Evolutionary conservation across 257 asterid species (phyloP).

Genomic region (Petunia axillaris): DNA sequence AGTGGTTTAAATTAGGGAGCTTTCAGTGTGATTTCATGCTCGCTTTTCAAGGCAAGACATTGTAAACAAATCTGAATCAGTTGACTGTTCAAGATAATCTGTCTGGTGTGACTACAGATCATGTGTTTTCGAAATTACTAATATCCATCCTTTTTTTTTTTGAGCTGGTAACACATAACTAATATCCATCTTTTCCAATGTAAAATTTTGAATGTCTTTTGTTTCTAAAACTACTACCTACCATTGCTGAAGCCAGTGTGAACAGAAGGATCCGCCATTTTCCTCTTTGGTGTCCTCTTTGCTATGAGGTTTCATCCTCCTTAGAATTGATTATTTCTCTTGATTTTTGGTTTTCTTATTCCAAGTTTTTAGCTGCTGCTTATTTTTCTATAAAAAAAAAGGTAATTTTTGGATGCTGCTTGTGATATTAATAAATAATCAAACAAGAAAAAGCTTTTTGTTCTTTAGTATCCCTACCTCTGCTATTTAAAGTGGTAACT

Average conservation of each 20-base stretch:
- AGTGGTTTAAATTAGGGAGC: not conserved
- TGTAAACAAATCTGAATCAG: not conserved
- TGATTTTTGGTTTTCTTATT: not conserved
- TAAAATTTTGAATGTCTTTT: conserved; percentile 11
- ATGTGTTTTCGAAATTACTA: conserved; percentile 11
- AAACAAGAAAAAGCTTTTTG: not conserved
- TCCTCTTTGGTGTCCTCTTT: conserved; percentile 15
- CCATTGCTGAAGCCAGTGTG: not conserved
- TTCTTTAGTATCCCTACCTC: not conserved
- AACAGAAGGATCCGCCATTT: not conserved
- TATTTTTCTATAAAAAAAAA: too few species aligned
- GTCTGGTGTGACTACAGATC: not conserved
- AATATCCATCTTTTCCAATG: not conserved
- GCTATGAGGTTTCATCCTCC: conserved; percentile 18
- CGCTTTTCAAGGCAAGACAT: not conserved
- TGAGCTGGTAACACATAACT: too few species aligned
- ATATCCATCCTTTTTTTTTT: not conserved
- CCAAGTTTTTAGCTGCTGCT: not conserved
- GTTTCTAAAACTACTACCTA: not conserved
- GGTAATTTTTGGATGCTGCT: not conserved
- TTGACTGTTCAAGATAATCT: not conserved
- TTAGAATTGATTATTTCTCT: not conserved
- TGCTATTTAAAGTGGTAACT: not conserved
- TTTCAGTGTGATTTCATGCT: conserved; percentile 12
- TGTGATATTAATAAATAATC: not conserved